Evolutionary conservation across 169 alveolate genomes (phyloP).

Genomic region (Amoebophrya sp.): DNA sequence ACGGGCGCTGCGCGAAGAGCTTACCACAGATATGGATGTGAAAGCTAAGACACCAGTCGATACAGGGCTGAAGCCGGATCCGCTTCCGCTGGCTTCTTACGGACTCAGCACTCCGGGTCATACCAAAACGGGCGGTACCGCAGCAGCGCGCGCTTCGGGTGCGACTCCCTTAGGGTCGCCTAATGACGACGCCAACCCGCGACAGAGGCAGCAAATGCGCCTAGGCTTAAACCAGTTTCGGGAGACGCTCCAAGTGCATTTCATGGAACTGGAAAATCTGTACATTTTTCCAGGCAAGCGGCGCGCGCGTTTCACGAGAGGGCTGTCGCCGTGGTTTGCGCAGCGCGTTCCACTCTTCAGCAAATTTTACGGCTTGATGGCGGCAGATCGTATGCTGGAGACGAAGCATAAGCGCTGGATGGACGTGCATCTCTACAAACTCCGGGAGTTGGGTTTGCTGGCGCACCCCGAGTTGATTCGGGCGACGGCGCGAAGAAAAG

Average conservation of each 20-base stretch:
- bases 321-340: background rate
- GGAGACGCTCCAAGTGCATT: background rate
- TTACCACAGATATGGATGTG: too few relatives aligned
- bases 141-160: too few relatives aligned
- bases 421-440: conserved; percentile 2
- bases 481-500: background rate
- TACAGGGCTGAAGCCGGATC: too few relatives aligned
- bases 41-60: too few relatives aligned
- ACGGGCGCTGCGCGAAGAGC: too few relatives aligned
- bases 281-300: background rate
- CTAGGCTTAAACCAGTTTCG: background rate
- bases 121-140: too few relatives aligned
- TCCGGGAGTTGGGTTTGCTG: background rate
- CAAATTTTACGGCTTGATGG: background rate
- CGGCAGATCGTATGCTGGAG: background rate
- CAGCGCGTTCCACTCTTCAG: background rate
- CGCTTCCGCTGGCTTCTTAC: too few relatives aligned
- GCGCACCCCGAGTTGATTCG: background rate
- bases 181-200: background rate
- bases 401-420: background rate
- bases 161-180: too few relatives aligned
- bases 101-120: too few relatives aligned
- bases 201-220: background rate
- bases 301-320: background rate
- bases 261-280: background rate